Conservation (phyloP, 73 alveolate genomes). For the Loxodes magnus region DNA sequence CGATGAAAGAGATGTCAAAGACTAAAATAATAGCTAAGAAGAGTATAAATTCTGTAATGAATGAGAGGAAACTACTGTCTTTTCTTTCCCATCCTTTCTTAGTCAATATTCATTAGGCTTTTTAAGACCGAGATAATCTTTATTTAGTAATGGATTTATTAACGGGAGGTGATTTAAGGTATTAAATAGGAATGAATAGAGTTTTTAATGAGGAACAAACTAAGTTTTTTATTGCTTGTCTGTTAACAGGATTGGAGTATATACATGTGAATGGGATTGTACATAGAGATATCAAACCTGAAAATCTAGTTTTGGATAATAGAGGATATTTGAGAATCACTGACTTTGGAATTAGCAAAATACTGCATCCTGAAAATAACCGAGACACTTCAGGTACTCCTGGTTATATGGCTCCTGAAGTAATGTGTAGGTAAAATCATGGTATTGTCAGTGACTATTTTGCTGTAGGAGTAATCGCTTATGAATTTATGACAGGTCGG, state of each 20-base stretch:
- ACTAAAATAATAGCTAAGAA: constrained; percentile 50
- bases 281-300: constrained; percentile 97
- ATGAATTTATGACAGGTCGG: constrained; percentile 89
- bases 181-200: constrained; percentile 63
- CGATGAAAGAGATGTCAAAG: constrained; percentile 76
- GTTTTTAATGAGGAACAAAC: constrained; percentile 83
- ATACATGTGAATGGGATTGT: constrained; percentile 75
- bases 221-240: constrained; percentile 82
- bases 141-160: constrained; percentile 82
- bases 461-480: constrained; percentile 22
- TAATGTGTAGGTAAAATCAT: constrained; percentile 28
- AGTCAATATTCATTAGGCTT: constrained; percentile 86
- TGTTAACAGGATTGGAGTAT: constrained; percentile 83
- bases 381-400: constrained; percentile 63
- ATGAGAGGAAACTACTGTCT: constrained; percentile 48
- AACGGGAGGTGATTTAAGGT: constrained; percentile 93
- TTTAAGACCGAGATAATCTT: constrained; percentile 81
- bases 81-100: constrained; percentile 66
- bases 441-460: constrained; percentile 19
- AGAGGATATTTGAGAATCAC: constrained; percentile 91
- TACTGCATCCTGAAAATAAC: constrained; percentile 68
- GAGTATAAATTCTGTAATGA: constrained; percentile 53
- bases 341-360: constrained; percentile 86
- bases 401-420: constrained; percentile 29
- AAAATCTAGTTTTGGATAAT: constrained; percentile 71